Conservation (phyloP, 2,329 filamentous ascomycete genomes). For the Sporothrix inflata region DNA sequence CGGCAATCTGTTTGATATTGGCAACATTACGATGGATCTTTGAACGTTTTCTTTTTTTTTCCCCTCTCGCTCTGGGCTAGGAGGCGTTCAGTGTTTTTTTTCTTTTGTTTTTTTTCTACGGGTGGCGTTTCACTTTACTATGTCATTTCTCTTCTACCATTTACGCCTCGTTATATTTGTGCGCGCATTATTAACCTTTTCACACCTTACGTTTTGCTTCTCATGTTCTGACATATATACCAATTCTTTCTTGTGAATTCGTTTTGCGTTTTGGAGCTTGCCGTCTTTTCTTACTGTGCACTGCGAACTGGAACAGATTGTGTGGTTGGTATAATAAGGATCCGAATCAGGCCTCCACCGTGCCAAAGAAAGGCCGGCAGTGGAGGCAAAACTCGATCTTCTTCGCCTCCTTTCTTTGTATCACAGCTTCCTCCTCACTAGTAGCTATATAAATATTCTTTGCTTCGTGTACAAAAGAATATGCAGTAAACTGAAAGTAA, state of each 20-base stretch:
- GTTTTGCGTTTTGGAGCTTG: background rate
- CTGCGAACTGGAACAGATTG: background rate
- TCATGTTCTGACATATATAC: background rate
- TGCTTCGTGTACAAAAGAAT: background rate
- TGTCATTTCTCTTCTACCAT: background rate
- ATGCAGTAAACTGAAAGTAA: background rate
- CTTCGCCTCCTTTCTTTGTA: background rate
- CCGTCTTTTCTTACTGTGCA: background rate
- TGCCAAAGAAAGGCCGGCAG: background rate
- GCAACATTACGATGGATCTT: slow-evolving; percentile 34
- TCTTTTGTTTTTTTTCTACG: background rate
- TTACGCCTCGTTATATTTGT: background rate
- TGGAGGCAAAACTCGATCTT: background rate
- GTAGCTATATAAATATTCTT: background rate
- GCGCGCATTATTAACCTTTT: background rate
- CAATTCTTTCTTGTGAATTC: background rate
- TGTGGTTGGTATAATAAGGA: background rate
- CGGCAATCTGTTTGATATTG: slow-evolving; percentile 34
- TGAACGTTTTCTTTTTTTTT: background rate
- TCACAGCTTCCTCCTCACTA: background rate
- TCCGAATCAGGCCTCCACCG: background rate
- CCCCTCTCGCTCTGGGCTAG: background rate
- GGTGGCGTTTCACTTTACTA: background rate
- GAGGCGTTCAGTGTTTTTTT: background rate
- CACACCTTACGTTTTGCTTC: no score